These are phyloP conservation scores for Acanthamoeba healyi DNA, from an alignment of 208 protist species.

Conservation along the genomic window DNA sequence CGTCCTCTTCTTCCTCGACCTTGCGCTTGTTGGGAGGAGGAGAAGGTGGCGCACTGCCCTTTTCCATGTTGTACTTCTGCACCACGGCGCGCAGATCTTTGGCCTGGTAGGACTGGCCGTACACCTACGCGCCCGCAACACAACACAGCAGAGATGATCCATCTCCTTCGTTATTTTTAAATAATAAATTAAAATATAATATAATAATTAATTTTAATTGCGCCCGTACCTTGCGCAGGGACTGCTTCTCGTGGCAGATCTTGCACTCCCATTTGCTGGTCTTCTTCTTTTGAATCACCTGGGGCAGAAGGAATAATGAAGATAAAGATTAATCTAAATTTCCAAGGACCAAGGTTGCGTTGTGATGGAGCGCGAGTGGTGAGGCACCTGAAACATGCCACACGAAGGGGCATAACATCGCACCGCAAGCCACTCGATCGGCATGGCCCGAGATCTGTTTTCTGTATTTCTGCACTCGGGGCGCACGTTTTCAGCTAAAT, in stretches of 20 bases:
- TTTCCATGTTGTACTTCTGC: conserved; percentile 75
- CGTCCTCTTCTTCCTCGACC: not conserved
- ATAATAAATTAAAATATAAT: conserved; percentile 7
- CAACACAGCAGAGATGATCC: no score
- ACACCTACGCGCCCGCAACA: conserved; percentile 16
- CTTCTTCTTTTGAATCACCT: conserved; percentile 59
- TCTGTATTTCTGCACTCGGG: no score
- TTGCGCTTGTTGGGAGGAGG: not conserved
- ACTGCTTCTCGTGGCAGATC: conserved; percentile 72
- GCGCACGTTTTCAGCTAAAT: no score
- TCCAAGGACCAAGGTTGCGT: no score
- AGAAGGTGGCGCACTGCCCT: not conserved
- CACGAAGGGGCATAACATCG: conserved; percentile 26
- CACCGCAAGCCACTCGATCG: conserved; percentile 34
- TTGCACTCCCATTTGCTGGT: conserved; percentile 66
- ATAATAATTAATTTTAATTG: no score
- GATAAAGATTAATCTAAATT: no score
- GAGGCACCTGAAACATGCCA: conserved; percentile 62
- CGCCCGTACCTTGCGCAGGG: conserved; percentile 37
- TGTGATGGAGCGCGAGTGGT: no score
- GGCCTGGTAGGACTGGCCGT: conserved; percentile 55
- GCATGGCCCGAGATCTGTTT: not conserved
- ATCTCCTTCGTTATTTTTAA: no score
- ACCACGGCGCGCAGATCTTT: conserved; percentile 47
- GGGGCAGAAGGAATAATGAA: not conserved